phyloP scores from a whole-genome alignment of 2,329 filamentous ascomycete genomes.

The Aspergillus phoenicis region DNA sequence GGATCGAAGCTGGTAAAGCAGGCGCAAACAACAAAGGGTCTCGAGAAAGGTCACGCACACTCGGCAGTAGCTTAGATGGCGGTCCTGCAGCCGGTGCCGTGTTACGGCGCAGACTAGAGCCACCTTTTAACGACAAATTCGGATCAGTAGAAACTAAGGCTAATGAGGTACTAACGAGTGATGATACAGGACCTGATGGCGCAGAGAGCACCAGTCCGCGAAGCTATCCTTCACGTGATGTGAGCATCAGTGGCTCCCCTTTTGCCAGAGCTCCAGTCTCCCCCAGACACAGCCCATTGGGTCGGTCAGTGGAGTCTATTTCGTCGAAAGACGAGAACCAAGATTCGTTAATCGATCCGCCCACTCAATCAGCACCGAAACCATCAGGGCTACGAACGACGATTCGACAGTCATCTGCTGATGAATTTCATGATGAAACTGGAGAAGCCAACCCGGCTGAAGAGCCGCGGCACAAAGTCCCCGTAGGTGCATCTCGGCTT shows the following conservation, averaged over 20 bases:
- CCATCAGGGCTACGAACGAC: constrained; percentile 32
- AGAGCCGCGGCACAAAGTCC: constrained; percentile 59
- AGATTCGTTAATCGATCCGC: constrained; percentile 20
- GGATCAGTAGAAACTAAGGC: constrained; percentile 33
- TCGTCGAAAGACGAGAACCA: constrained; percentile 26
- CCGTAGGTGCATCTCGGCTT: constrained; percentile 85
- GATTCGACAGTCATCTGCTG: constrained; percentile 24
- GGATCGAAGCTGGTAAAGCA: constrained; percentile 13
- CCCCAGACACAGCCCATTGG: constrained; percentile 32
- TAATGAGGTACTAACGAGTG: constrained; percentile 28
- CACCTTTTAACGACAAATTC: constrained; percentile 33
- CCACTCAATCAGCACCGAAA: constrained; percentile 25
- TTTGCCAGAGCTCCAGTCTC: constrained; percentile 48
- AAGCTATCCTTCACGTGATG: constrained; percentile 32
- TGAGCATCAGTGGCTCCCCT: constrained; percentile 52
- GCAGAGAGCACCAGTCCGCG: constrained; percentile 27
- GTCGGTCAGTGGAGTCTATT: constrained; percentile 34
- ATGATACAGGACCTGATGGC: constrained; percentile 27
- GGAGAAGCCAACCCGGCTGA: constrained; percentile 27
- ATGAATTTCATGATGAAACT: constrained; percentile 17
- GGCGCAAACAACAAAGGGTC: constrained; percentile 12
- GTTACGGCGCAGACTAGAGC: constrained; percentile 34
- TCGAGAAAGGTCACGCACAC: constrained; percentile 21
- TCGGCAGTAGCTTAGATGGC: constrained; percentile 21
- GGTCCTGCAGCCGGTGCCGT: constrained; percentile 11